Percentiles rank a stretch among this genome's conserved stretches.
phyloP scores from a whole-genome alignment of 257 asterid species.

The Solanum ossicruentum region DNA sequence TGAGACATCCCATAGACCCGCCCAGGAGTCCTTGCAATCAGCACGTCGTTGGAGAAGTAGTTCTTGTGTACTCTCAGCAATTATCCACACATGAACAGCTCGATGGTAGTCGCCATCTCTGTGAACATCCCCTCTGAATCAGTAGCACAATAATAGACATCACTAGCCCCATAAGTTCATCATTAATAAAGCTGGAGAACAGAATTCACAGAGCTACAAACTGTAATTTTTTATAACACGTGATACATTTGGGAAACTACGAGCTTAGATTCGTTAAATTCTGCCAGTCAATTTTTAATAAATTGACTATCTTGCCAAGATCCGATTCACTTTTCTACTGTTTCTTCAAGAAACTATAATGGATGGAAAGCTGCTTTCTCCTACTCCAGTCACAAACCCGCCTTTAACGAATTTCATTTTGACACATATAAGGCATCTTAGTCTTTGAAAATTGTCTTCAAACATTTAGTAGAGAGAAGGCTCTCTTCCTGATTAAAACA shows the following conservation, averaged over 20 bases:
- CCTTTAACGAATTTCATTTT: neutral
- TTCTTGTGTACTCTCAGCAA: constrained; percentile 77
- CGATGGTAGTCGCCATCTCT: constrained; percentile 90
- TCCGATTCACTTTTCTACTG: neutral
- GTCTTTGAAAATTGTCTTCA: neutral
- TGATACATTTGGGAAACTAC: neutral
- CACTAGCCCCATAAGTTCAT: neutral
- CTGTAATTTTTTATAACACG: neutral
- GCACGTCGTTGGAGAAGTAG: constrained; percentile 73
- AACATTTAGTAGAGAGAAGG: neutral
- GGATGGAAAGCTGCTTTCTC: neutral
- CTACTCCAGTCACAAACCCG: neutral
- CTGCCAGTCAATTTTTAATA: neutral
- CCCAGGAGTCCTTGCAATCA: constrained; percentile 90
- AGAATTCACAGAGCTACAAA: neutral
- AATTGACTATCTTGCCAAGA: neutral
- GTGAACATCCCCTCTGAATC: constrained; percentile 57
- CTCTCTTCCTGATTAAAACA: neutral
- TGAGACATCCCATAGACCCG: constrained; percentile 91
- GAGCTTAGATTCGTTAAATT: neutral
- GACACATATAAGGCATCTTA: neutral
- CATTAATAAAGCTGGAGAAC: neutral
- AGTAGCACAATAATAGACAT: neutral
- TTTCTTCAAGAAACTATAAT: too few species aligned
- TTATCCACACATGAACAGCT: constrained; percentile 93